Percentiles rank a stretch among this genome's conserved stretches.
These are phyloP conservation scores for Fusarium papillatum DNA, from an alignment of 2,329 filamentous ascomycete genomes.

Conservation along the genomic window DNA sequence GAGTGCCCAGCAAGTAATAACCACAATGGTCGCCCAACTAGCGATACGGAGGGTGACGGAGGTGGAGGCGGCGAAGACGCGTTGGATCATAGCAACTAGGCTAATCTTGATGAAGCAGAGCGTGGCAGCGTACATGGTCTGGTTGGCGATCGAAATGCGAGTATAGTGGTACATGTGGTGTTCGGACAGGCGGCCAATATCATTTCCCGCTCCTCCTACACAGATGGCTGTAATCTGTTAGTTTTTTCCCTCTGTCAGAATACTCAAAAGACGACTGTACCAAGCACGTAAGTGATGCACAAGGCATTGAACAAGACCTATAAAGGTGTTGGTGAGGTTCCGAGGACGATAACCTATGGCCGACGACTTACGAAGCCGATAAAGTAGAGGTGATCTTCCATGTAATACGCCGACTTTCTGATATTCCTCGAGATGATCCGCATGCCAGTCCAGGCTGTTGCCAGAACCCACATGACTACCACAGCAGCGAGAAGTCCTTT, in stretches of 20 bases:
- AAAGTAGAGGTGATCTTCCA: not conserved
- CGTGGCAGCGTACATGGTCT: conserved; percentile 19
- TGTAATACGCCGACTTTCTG: not conserved
- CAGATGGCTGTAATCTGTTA: not conserved
- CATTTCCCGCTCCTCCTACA: not conserved
- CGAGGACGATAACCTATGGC: not conserved
- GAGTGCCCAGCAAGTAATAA: not conserved
- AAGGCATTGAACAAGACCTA: not conserved
- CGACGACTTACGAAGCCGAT: not conserved
- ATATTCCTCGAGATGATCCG: not conserved
- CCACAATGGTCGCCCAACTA: not conserved
- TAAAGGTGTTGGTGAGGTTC: not conserved
- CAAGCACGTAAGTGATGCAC: not conserved
- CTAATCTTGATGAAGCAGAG: conserved; percentile 27
- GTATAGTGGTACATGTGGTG: conserved; percentile 3
- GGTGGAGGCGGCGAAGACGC: conserved; percentile 17
- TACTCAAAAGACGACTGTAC: not conserved
- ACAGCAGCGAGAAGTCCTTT: not conserved
- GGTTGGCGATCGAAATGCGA: conserved; percentile 17
- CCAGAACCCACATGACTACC: not conserved
- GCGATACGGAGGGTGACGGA: conserved; percentile 4
- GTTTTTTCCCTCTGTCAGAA: not conserved
- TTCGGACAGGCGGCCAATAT: not conserved
- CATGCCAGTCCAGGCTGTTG: not conserved
- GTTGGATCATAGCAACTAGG: conserved; percentile 23